Conservation (phyloP, 2,329 filamentous ascomycete genomes). For the Stromatinia cepivora region DNA sequence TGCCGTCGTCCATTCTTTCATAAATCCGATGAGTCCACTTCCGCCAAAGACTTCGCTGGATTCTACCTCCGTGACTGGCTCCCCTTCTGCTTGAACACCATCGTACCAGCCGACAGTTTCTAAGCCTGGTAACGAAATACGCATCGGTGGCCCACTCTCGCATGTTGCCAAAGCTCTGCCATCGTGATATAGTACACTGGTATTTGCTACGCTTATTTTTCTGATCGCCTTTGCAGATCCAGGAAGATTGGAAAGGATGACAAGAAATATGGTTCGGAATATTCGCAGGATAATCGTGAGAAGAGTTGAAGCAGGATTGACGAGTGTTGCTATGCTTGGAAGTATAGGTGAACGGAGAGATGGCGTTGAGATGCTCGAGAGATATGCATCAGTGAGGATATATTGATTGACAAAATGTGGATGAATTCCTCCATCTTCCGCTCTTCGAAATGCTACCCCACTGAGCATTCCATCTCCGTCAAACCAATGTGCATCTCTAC, state of each 20-base stretch:
- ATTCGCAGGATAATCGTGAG: slow-evolving; percentile 52
- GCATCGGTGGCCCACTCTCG: slow-evolving; percentile 69
- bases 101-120: slow-evolving; percentile 73
- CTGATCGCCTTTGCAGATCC: slow-evolving; percentile 59
- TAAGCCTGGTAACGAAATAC: slow-evolving; percentile 61
- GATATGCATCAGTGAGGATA: slow-evolving; percentile 65
- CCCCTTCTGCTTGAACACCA: slow-evolving; percentile 57
- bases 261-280: slow-evolving; percentile 57
- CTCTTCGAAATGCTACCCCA: slow-evolving; percentile 60
- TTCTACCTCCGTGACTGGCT: slow-evolving; percentile 37
- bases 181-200: slow-evolving; percentile 65
- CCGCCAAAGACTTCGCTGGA: slow-evolving; percentile 58
- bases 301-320: slow-evolving; percentile 58
- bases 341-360: slow-evolving; percentile 57
- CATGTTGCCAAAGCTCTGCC: slow-evolving; percentile 68
- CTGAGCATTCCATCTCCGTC: slow-evolving; percentile 75
- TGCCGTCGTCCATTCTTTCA: slow-evolving; percentile 71
- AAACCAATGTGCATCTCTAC: slow-evolving; percentile 69
- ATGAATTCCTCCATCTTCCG: slow-evolving; percentile 45
- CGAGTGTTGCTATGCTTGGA: slow-evolving; percentile 66
- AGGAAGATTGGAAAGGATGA: slow-evolving; percentile 57
- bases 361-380: slow-evolving; percentile 52
- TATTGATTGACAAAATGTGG: slow-evolving; percentile 71
- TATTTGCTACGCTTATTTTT: slow-evolving; percentile 71
- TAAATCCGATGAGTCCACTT: slow-evolving; percentile 56